These are phyloP conservation scores for Drechmeria coniospora DNA, from an alignment of 2,329 filamentous ascomycete species.

Conservation along the genomic window DNA sequence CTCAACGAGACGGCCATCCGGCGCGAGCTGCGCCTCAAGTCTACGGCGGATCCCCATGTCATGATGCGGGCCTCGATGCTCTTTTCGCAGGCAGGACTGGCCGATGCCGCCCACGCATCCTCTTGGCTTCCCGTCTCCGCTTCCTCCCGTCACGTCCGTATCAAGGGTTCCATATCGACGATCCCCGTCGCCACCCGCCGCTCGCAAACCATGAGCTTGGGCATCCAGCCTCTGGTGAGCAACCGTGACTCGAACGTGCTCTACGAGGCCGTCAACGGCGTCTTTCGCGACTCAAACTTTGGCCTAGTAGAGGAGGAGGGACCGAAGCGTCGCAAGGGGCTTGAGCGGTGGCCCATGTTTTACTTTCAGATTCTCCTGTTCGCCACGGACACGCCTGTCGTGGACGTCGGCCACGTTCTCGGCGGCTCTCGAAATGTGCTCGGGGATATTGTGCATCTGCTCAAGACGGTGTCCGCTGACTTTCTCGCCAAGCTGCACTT, in stretches of 20 bases:
- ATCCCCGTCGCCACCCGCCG: slow-evolving; percentile 54
- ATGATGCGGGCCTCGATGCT: slow-evolving; percentile 26
- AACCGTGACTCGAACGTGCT: slow-evolving; percentile 46
- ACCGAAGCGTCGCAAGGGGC: slow-evolving; percentile 39
- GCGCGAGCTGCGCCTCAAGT: slow-evolving; percentile 22
- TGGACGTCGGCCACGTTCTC: slow-evolving; percentile 20
- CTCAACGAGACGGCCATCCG: slow-evolving; percentile 34
- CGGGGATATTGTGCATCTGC: slow-evolving; percentile 37
- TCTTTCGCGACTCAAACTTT: slow-evolving; percentile 67
- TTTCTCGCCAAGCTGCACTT: slow-evolving; percentile 65
- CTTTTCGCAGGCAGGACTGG: slow-evolving; percentile 50
- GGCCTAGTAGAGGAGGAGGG: slow-evolving; percentile 38
- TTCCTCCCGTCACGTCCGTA: slow-evolving; percentile 40
- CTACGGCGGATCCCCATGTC: slow-evolving; percentile 8
- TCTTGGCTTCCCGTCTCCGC: slow-evolving; percentile 61
- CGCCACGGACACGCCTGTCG: slow-evolving; percentile 16
- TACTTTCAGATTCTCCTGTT: slow-evolving; percentile 48
- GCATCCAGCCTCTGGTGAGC: slow-evolving; percentile 47
- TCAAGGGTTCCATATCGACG: slow-evolving; percentile 59
- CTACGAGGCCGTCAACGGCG: slow-evolving; percentile 61
- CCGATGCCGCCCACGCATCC: slow-evolving; percentile 31
- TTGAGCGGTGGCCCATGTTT: slow-evolving; percentile 84
- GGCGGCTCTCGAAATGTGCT: slow-evolving; percentile 32
- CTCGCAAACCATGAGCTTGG: slow-evolving; percentile 70
- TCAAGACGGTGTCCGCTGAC: slow-evolving; percentile 53